Percentiles rank a stretch among this genome's conserved stretches.
Conservation (phyloP, 345 rosid genomes). For the Hypericum perforatum region DNA sequence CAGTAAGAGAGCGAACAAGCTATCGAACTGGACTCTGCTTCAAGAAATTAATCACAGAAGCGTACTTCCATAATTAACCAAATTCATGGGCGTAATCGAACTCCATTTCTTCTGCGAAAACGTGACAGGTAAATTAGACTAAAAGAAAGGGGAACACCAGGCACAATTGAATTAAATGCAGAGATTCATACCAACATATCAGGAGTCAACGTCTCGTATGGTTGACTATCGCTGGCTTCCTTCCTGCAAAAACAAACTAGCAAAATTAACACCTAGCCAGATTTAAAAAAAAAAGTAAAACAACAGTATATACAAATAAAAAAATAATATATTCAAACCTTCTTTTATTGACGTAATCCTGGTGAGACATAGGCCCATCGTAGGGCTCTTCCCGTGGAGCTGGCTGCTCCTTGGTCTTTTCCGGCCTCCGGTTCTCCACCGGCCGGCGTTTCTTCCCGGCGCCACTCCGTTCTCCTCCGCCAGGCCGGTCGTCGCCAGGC, state of each 20-base stretch:
- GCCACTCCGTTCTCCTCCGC: slow-evolving; percentile 10
- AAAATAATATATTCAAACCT: slow-evolving; percentile 25
- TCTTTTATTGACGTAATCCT: slow-evolving; percentile 42
- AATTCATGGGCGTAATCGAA: slow-evolving; percentile 25
- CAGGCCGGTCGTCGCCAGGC: slow-evolving; percentile 18
- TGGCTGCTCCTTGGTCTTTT: neutral
- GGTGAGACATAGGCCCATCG: slow-evolving; percentile 52
- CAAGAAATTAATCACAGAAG: neutral
- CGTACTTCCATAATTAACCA: slow-evolving; percentile 54
- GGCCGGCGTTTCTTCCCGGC: slow-evolving; percentile 24
- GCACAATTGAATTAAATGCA: neutral
- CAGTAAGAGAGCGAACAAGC: neutral
- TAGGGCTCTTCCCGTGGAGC: slow-evolving; percentile 10
- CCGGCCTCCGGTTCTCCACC: slow-evolving; percentile 12
- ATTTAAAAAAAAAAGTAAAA: slow-evolving; percentile 1
- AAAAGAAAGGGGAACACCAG: neutral
- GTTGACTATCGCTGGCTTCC: slow-evolving; percentile 33
- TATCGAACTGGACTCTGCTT: neutral
- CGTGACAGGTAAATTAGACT: neutral
- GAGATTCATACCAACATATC: slow-evolving; percentile 38
- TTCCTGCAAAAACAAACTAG: slow-evolving; percentile 28
- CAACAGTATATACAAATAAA: neutral
- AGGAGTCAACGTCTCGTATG: slow-evolving; percentile 29
- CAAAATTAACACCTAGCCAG: neutral
- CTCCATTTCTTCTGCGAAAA: slow-evolving; percentile 24